Percentiles rank a stretch among this genome's conserved stretches.
Conservation (phyloP, 345 rosid species). For the Acer negundo region DNA sequence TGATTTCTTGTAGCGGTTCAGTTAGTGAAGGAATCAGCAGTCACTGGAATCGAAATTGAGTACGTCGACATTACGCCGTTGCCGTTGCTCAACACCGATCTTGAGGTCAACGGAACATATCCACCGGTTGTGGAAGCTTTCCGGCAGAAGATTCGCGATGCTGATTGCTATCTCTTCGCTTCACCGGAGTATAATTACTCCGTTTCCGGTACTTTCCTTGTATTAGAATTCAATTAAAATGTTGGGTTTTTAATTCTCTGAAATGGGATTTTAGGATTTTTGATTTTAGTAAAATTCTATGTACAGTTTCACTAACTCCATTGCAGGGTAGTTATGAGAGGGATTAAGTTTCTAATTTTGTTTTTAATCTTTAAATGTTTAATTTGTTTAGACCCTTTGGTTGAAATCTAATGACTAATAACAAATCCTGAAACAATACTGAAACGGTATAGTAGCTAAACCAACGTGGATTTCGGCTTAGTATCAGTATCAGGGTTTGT, state of each 20-base stretch:
- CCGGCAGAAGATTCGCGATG: slow-evolving; percentile 56
- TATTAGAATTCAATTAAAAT: not conserved
- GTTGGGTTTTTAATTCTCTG: not conserved
- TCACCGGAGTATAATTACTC: slow-evolving; percentile 85
- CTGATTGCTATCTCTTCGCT: slow-evolving; percentile 77
- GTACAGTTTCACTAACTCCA: too few relatives aligned
- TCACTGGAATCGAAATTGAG: slow-evolving; percentile 53
- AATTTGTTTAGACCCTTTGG: too few relatives aligned
- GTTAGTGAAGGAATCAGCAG: slow-evolving; percentile 38
- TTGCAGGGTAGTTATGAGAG: too few relatives aligned
- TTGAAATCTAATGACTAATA: too few relatives aligned
- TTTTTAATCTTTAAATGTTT: too few relatives aligned
- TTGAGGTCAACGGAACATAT: slow-evolving; percentile 55
- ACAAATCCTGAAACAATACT: too few relatives aligned
- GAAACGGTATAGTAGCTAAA: too few relatives aligned
- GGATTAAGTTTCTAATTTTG: too few relatives aligned
- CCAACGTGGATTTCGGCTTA: not conserved
- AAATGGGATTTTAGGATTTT: not conserved
- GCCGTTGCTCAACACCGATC: slow-evolving; percentile 74
- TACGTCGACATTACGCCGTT: slow-evolving; percentile 56
- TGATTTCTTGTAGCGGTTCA: slow-evolving; percentile 40
- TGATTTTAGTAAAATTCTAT: too few relatives aligned
- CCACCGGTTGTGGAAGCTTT: slow-evolving; percentile 69
- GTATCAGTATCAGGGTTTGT: not conserved
- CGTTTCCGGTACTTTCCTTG: slow-evolving; percentile 44